Base-by-base conservation (phyloP, 768 basidiomycete genomes). In the Leccinellum albellum region DNA sequence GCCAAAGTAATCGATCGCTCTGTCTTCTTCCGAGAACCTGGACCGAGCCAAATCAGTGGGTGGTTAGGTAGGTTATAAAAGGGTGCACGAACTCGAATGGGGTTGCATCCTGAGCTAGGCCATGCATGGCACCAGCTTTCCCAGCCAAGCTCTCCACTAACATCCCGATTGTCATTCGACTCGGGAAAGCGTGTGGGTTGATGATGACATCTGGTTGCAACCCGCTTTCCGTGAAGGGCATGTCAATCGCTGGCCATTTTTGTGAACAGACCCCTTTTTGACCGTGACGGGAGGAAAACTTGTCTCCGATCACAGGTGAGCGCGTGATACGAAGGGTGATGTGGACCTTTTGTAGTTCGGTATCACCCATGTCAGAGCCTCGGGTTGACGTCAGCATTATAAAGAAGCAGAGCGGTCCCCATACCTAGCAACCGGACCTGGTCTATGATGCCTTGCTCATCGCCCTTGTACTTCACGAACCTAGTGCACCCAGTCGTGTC, bases 111-210 rank as follows among this genome's bases (percentile, higher is more conserved):
- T 99, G 97, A 14, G 97, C 94, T 23, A 99, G 79, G 44, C 97
- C 97, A 64, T 98, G 97, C 91, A 98, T 91, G 8, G 96, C 90
- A 56, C 97, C 97, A 2, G 97, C 90, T 73, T 99, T 99, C n/a
- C 97, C 97, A 0, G 97, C 97, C 86, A 98, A 87, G 74, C 93
- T 96, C 79, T 99, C 97, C 56, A 99, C 94, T 70, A 99, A 87
- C 97, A 99, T 99, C 57, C 97, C 97, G 65, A 99, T 99, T 1
- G 97, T 99, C 97, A 99, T 99, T 64, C 97, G 91, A 79, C 88
- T 91, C 2, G 97, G 97, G 80, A 99, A 99, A 15, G 97, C 97
- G 71, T 99, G 97, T 33, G 97, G 97, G 75, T 99, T 99, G 78
- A 99, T 98, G 72, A 99, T 98, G 50, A 99, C 85, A 73, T 99